Evolutionary conservation across 192 early-diverging fungal species (phyloP), one percentile per base, ranked within the genome.

Genomic region (Bifiguratus adelaidae): DNA sequence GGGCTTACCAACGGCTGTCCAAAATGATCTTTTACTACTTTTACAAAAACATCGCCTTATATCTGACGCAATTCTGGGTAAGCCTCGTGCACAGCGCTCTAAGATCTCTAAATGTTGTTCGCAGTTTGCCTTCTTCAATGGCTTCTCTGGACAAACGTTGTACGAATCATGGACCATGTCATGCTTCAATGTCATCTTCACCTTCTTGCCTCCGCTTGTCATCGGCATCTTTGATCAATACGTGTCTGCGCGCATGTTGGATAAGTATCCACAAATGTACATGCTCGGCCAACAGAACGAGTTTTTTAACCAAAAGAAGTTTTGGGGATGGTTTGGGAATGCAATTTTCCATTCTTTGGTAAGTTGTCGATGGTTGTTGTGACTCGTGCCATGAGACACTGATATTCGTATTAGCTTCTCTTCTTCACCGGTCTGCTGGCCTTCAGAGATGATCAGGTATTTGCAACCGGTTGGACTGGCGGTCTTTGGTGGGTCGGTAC

Each of bases 181-280:
- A 0, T 79, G 85, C 38, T 99, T 91, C 65, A 99, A 92, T 52
- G 87, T 99, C 21, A 81, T 85, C 38, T 95, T 99, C 56, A 91
- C 93, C 0, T 82, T 95, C 29, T 74, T 95, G 66, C 91, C 94
- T 30, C 95, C 95, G 1, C 71, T 97, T 55, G 85, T 82, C 15
- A 91, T 99, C 38, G 95, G 95, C 44, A 82, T 95, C n/a, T 99
- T 99, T 71, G 95, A 99, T 63, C 92, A 95, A 62, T 90, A 81
- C 60, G 78, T 93, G 21, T 86, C 80, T 41, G 87, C 92, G 30
- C 77, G 95, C 50, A 91, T 91, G 73, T 62, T 99, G 20, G 93
- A 99, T 60, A 80, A 83, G 16, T 99, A 99, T 60, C 95, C 95
- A 7, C 94, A 99, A 71, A 80, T 99, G 79, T 99, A 99, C 61